Evolutionary conservation across 2,329 filamentous ascomycete species (phyloP).

Genomic region (Pseudogymnoascus sp.): DNA sequence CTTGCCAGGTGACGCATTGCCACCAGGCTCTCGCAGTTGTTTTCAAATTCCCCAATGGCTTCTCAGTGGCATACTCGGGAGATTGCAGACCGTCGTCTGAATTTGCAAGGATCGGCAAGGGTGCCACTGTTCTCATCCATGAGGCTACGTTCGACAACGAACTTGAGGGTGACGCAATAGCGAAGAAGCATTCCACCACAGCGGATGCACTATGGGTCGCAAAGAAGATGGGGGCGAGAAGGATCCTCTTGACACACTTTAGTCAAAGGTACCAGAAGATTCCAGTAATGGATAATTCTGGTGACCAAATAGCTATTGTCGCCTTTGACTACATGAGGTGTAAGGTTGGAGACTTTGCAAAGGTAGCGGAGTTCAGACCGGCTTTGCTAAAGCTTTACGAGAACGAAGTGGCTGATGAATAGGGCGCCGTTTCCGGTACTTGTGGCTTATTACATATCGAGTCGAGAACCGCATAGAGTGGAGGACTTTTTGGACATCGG

Average conservation of each 20-base stretch:
- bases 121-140: constrained; percentile 79
- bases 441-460: neutral
- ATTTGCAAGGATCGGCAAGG: constrained; percentile 64
- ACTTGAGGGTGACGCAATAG: constrained; percentile 64
- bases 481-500: neutral
- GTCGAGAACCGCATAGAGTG: neutral
- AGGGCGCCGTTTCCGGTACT: neutral
- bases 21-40: constrained; percentile 66
- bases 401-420: constrained; percentile 20
- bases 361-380: constrained; percentile 54
- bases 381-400: constrained; percentile 51
- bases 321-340: constrained; percentile 76
- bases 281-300: constrained; percentile 30
- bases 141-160: constrained; percentile 95
- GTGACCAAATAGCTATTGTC: constrained; percentile 57
- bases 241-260: constrained; percentile 87
- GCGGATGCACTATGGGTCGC: constrained; percentile 76
- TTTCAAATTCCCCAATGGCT: constrained; percentile 67
- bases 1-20: constrained; percentile 69
- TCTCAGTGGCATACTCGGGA: constrained; percentile 88
- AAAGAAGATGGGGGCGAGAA: constrained; percentile 66
- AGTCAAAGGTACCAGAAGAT: constrained; percentile 70
- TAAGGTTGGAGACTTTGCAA: constrained; percentile 59
- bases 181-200: constrained; percentile 87
- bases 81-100: constrained; percentile 73